phyloP scores from a whole-genome alignment of 352 stramenopile species.

The Phytophthora lateralis region DNA sequence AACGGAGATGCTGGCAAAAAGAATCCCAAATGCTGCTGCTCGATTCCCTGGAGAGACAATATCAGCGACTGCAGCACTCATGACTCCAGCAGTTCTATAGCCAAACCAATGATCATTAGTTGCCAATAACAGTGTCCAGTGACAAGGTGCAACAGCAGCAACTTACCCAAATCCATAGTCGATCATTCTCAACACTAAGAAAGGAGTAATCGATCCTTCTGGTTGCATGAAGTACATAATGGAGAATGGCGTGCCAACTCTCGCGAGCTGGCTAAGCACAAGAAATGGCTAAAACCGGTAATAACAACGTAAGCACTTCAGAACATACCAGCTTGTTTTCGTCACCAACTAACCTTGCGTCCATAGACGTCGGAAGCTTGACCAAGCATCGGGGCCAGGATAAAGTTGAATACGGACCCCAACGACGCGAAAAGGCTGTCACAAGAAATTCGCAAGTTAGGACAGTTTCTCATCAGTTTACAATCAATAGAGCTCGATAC shows the following conservation, averaged over 20 bases:
- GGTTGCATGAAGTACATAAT: slow-evolving; percentile 75
- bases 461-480: background rate
- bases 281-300: slow-evolving; percentile 71
- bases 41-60: slow-evolving; percentile 59
- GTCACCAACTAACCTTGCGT: slow-evolving; percentile 56
- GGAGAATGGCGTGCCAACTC: slow-evolving; percentile 64
- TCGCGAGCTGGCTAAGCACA: slow-evolving; percentile 64
- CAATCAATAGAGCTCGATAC: slow-evolving; percentile 20
- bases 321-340: background rate
- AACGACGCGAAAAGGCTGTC: slow-evolving; percentile 67
- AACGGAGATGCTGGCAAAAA: slow-evolving; percentile 62
- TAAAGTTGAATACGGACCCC: slow-evolving; percentile 63
- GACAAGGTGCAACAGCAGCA: background rate
- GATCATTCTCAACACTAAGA: slow-evolving; percentile 66
- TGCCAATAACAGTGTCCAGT: background rate
- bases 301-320: background rate
- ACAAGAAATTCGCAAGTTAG: background rate
- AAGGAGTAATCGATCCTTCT: slow-evolving; percentile 62
- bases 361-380: slow-evolving; percentile 78
- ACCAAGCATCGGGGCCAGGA: slow-evolving; percentile 72
- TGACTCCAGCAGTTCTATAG: slow-evolving; percentile 61
- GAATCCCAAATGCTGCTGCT: slow-evolving; percentile 61
- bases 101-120: background rate
- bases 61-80: slow-evolving; percentile 69
- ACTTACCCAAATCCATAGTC: slow-evolving; percentile 70